A percentile compares a stretch with the other conserved stretches of the same genome.
phyloP scores from a whole-genome alignment of 2,329 filamentous ascomycete species.

The Penicillium digitatum region DNA sequence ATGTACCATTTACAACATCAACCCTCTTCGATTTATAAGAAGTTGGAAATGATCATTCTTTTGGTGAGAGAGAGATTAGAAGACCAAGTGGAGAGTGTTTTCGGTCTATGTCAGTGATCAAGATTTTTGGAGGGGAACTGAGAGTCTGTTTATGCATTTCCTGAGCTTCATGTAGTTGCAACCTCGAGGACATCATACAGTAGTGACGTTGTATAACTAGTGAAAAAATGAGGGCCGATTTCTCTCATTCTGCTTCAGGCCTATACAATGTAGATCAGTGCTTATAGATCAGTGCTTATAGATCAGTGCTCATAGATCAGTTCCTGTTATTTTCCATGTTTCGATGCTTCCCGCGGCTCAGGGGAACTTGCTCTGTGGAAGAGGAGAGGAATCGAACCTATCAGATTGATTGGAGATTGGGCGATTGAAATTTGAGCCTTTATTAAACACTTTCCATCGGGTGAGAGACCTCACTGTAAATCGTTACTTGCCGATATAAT shows the following conservation, averaged over 20 bases:
- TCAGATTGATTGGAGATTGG: not conserved
- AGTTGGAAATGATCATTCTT: conserved; percentile 11
- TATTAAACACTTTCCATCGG: not conserved
- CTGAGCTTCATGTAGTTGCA: not conserved
- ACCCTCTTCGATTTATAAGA: not conserved
- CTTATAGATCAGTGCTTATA: not conserved
- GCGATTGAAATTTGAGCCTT: not conserved
- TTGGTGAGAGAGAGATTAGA: conserved; percentile 6
- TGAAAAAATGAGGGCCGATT: not conserved
- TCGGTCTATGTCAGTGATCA: not conserved
- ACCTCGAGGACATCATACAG: not conserved
- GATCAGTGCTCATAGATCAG: not conserved
- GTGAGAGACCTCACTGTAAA: not conserved
- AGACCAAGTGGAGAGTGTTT: not conserved
- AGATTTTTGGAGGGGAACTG: not conserved
- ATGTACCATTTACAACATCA: not conserved
- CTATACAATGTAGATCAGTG: not conserved
- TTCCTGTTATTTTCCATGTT: not conserved
- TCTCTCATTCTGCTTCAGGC: not conserved
- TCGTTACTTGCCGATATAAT: not conserved
- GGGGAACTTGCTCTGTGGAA: not conserved
- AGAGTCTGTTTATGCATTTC: not conserved
- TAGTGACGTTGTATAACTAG: not conserved
- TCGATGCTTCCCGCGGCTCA: not conserved
- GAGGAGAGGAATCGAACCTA: too few relatives aligned